A percentile compares a stretch with the other conserved stretches of the same genome.
These are phyloP conservation scores for Mycena indigotica DNA, from an alignment of 768 basidiomycete genomes.

Conservation along the genomic window DNA sequence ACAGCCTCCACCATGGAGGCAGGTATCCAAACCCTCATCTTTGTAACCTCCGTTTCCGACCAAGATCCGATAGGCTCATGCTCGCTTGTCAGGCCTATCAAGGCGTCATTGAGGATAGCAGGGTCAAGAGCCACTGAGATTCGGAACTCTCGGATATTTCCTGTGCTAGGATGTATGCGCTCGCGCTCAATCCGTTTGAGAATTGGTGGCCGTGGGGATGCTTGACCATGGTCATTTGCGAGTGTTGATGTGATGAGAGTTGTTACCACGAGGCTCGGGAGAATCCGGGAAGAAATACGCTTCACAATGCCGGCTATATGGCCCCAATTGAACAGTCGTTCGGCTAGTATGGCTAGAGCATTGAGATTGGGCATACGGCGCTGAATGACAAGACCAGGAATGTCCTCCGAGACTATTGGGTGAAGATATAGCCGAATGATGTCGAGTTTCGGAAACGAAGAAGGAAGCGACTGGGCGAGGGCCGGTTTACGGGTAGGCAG, in stretches of 20 bases:
- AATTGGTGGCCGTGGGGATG: background rate
- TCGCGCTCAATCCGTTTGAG: background rate
- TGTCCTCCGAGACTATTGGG: constrained; percentile 29
- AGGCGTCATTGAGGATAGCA: background rate
- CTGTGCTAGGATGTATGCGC: background rate
- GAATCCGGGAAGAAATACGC: constrained; percentile 7
- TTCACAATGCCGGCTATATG: constrained; percentile 5
- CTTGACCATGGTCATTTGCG: background rate
- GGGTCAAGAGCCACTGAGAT: background rate
- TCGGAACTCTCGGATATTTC: background rate
- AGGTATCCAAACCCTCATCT: background rate
- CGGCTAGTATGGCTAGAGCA: constrained; percentile 10
- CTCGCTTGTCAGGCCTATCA: background rate
- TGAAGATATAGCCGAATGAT: constrained; percentile 41
- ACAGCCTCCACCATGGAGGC: background rate
- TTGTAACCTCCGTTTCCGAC: background rate
- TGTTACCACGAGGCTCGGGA: constrained; percentile 7
- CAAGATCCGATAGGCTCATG: background rate
- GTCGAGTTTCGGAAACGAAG: constrained; percentile 34
- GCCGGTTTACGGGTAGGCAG: constrained; percentile 25
- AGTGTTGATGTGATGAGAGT: background rate
- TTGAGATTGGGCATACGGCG: constrained; percentile 2
- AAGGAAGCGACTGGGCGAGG: constrained; percentile 30
- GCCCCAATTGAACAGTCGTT: constrained; percentile 11
- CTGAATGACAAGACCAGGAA: background rate